A percentile compares a stretch with the other conserved stretches of the same genome.
phyloP scores from a whole-genome alignment of 192 early-diverging fungal species.

The Backusella sp. region DNA sequence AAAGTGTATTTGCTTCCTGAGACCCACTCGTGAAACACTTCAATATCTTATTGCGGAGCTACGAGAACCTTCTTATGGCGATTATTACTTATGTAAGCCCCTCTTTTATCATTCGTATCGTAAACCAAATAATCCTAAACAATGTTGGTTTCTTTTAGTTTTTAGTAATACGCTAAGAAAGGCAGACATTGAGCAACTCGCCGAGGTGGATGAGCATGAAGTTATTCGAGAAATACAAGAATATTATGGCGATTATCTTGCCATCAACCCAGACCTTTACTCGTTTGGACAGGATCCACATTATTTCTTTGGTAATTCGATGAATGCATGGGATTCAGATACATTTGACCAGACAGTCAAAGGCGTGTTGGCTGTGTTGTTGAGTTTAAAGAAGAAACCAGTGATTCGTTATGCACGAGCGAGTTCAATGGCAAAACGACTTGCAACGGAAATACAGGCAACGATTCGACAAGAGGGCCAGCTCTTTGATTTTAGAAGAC shows the following conservation, averaged over 20 bases:
- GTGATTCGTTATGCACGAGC: conserved; percentile 87
- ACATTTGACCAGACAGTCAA: conserved; percentile 78
- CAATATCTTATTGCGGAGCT: conserved; percentile 90
- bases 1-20: conserved; percentile 90
- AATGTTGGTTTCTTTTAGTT: conserved; percentile 45
- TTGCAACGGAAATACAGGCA: conserved; percentile 80
- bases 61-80: conserved; percentile 88
- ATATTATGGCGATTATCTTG: conserved; percentile 91
- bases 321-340: conserved; percentile 73
- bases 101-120: too few relatives aligned
- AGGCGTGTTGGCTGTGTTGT: conserved; percentile 71
- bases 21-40: conserved; percentile 83
- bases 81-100: conserved; percentile 89
- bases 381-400: conserved; percentile 91
- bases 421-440: conserved; percentile 76
- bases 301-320: conserved; percentile 72
- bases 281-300: conserved; percentile 67
- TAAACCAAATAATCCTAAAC: neutral
- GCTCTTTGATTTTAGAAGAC: conserved; percentile 76
- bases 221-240: conserved; percentile 96
- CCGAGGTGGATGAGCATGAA: conserved; percentile 94
- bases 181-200: conserved; percentile 86
- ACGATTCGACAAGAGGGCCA: conserved; percentile 58
- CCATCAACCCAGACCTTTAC: conserved; percentile 80
- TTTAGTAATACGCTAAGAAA: conserved; percentile 95